Evolutionary conservation across 345 rosid species (phyloP).

Genomic region (Bruguiera sexangula): DNA sequence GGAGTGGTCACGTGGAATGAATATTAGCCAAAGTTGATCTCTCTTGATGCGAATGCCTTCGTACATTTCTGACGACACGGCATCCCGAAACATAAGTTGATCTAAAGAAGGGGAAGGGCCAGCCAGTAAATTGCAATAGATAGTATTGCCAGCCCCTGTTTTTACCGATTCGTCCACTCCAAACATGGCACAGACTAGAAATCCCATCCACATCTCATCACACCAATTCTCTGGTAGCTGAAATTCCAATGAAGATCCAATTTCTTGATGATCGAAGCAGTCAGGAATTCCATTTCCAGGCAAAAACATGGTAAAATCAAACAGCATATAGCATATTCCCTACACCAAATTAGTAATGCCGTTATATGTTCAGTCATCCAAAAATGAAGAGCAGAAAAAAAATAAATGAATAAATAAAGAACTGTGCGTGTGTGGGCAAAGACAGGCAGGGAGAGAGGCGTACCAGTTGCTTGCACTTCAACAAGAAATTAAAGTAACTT

Average conservation of each 20-base stretch:
- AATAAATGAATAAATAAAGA: neutral
- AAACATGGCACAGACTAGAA: slow-evolving; percentile 4
- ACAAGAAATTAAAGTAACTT: neutral
- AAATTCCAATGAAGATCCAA: neutral
- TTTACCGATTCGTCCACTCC: neutral
- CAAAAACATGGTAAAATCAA: slow-evolving; percentile 3
- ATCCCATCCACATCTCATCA: slow-evolving; percentile 10
- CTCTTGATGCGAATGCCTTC: neutral
- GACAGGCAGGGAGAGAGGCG: neutral
- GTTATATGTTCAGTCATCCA: too few species aligned
- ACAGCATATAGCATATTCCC: slow-evolving; percentile 6
- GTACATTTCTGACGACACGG: neutral
- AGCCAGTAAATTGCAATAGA: neutral
- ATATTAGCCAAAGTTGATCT: neutral
- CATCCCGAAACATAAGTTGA: neutral
- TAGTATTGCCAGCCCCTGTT: rapidly evolving
- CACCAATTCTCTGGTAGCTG: slow-evolving; percentile 12
- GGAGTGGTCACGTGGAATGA: neutral
- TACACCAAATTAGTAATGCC: neutral
- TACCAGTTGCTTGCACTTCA: neutral
- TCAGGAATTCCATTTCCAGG: slow-evolving; percentile 11
- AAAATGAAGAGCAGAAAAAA: too few species aligned
- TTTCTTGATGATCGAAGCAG: slow-evolving; percentile 2
- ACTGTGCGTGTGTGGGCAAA: neutral
- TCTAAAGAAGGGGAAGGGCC: neutral